Base-by-base conservation (phyloP, 495 filamentous ascomycete genomes). In the Penicillium dipodomyicola region DNA sequence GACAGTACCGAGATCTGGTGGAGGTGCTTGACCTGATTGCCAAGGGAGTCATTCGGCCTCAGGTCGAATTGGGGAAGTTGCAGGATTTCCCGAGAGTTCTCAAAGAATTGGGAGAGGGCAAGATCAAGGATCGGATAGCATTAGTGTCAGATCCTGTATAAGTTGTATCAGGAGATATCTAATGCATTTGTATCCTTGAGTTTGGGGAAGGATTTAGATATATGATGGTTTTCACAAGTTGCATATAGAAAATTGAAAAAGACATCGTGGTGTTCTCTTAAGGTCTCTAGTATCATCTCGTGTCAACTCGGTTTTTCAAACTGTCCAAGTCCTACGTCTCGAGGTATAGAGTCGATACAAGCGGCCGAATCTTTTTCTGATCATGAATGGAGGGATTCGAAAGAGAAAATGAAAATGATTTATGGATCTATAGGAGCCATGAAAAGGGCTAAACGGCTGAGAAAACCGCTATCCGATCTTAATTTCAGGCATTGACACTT, bases 11-110 rank as follows among this genome's bases (percentile, higher is more conserved):
- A 12, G 63, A 68, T 59, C n/a, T 68, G 9, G 53, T 49, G 20
- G 60, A 58, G 27, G 60, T 68, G 40, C 46, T 67, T 44, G 60
- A 57, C 29, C 45, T 63, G 19, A 65, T 67, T 37, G 50, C 50
- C 2, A 53, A 52, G 43, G 46, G 46, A 14, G 43, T 56, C 8
- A 49, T 68, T 30, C 47, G 44, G 33, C 63, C 60, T 25, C 55
- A 61, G 49, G 63, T 68, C 2, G 59, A 58, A 23, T 29, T 43
- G 33, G 57, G 52, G 11, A 54, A 29, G 20, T 30, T 62, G 10
- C 14, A 20, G 10, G 63, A 66, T 40, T 64, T 68, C 23, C 60
- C 63, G 17, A 51, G 14, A 3, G 57, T 58, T 7, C 49, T 65
- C 47, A 61, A 54, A 33, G 65, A 63, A 39, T 30, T 63, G 23